A percentile compares a stretch with the other conserved stretches of the same genome.
Conservation (phyloP, 108 stramenopile species). For the Nannochloropsis granulata region DNA sequence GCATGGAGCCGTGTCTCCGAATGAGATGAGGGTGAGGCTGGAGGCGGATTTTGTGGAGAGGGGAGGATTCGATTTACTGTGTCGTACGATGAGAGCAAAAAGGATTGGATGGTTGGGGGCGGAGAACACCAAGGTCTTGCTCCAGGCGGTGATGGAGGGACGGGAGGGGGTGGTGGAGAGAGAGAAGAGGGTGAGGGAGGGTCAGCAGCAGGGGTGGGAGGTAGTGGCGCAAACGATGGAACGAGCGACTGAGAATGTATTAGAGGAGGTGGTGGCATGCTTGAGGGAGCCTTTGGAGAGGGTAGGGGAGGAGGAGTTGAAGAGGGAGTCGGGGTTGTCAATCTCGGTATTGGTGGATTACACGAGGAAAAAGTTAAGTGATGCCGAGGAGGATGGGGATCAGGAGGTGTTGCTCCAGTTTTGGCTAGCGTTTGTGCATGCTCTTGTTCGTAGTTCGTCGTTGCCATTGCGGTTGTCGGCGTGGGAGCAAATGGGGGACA, state of each 20-base stretch:
- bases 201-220: no score
- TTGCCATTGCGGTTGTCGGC: slow-evolving; percentile 62
- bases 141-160: slow-evolving; percentile 23
- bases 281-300: slow-evolving; percentile 40
- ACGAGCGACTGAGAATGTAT: slow-evolving; percentile 30
- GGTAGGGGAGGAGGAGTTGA: slow-evolving; percentile 46
- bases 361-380: background rate
- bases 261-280: slow-evolving; percentile 35
- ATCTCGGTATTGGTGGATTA: background rate
- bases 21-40: background rate
- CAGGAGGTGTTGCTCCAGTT: background rate
- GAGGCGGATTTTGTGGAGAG: background rate
- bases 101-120: background rate
- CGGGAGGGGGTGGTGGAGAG: background rate
- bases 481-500: slow-evolving; percentile 57
- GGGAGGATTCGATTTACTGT: slow-evolving; percentile 15
- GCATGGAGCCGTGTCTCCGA: background rate
- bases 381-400: background rate
- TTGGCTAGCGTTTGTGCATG: background rate
- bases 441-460: slow-evolving; percentile 43
- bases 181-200: no score
- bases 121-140: slow-evolving; percentile 15
- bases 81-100: background rate
- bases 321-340: slow-evolving; percentile 34
- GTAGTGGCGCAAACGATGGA: slow-evolving; percentile 40